Conservation (phyloP, 345 rosid genomes). For the Bruguiera gymnorhiza region DNA sequence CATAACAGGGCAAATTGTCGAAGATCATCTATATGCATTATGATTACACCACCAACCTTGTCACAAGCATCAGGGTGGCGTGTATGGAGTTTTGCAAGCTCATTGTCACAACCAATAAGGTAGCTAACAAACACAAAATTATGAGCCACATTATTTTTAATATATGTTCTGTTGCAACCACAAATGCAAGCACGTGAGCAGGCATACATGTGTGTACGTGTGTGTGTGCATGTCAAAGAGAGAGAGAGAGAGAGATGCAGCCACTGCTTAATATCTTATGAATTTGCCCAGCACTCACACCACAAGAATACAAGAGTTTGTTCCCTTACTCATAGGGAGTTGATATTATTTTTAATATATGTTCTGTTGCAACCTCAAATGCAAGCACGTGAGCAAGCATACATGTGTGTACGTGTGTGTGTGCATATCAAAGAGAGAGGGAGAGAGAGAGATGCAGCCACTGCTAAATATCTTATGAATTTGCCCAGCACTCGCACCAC, state of each 20-base stretch:
- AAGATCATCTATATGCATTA: conserved; percentile 97
- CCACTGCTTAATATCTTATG: neutral
- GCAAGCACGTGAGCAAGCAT: neutral
- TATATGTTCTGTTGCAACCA: neutral
- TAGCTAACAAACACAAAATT: conserved; percentile 49
- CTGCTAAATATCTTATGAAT: neutral
- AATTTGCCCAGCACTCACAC: neutral
- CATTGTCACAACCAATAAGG: conserved; percentile 93
- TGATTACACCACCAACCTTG: conserved; percentile 96
- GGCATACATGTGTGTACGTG: too few species aligned
- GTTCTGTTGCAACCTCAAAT: neutral
- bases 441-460: conserved; percentile 5
- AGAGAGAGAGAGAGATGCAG: conserved; percentile 5
- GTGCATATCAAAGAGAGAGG: neutral
- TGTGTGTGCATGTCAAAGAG: too few species aligned
- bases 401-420: neutral
- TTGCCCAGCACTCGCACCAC: neutral
- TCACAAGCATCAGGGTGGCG: conserved; percentile 90
- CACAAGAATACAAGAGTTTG: neutral
- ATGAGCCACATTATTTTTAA: conserved; percentile 2
- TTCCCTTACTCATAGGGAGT: too few species aligned
- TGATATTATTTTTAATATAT: neutral
- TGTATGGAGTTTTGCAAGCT: conserved; percentile 88
- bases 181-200: neutral
- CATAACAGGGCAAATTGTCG: conserved; percentile 80